Evolutionary conservation across 1,284 basidiomycete species (phyloP).

Genomic region (Pyrrhoderma noxium): DNA sequence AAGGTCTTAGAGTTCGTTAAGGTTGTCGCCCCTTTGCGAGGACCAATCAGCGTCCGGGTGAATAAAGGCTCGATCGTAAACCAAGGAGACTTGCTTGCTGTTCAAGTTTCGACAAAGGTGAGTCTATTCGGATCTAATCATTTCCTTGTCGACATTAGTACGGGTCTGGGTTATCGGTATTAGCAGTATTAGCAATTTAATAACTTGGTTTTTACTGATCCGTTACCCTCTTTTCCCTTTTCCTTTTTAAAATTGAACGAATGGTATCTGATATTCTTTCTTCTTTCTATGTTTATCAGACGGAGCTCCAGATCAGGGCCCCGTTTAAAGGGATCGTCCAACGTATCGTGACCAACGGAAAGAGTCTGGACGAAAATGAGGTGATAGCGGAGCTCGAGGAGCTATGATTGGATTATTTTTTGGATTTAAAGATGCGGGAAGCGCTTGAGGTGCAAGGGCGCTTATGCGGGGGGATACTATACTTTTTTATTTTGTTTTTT

Average conservation of each 20-base stretch:
- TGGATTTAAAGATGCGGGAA: conserved; percentile 4
- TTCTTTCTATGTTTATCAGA: conserved; percentile 14
- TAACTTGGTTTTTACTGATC: too few relatives aligned
- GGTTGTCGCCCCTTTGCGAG: conserved; percentile 17
- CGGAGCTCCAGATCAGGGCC: conserved; percentile 18
- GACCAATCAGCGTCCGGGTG: conserved; percentile 15
- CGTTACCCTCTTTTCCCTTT: too few relatives aligned
- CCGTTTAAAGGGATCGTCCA: conserved; percentile 17
- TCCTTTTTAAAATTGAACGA: too few relatives aligned
- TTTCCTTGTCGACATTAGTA: too few relatives aligned
- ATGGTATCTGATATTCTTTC: too few relatives aligned
- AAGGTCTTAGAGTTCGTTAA: conserved; percentile 4
- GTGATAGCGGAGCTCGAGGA: conserved; percentile 17
- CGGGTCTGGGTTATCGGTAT: too few relatives aligned
- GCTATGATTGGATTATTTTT: background rate
- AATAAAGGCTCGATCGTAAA: conserved; percentile 34
- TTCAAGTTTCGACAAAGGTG: conserved; percentile 33
- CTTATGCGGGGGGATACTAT: too few relatives aligned
- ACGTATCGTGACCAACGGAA: conserved; percentile 18
- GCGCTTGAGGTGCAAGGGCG: background rate
- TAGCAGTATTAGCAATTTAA: too few relatives aligned
- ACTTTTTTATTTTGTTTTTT: too few relatives aligned
- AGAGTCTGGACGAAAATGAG: conserved; percentile 16
- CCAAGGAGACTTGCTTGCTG: conserved; percentile 40
- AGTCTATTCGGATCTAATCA: background rate